A percentile compares a stretch with the other conserved stretches of the same genome.
These are phyloP conservation scores for Trifolium subterraneum DNA, from an alignment of 306 rosid genomes.

Conservation along the genomic window DNA sequence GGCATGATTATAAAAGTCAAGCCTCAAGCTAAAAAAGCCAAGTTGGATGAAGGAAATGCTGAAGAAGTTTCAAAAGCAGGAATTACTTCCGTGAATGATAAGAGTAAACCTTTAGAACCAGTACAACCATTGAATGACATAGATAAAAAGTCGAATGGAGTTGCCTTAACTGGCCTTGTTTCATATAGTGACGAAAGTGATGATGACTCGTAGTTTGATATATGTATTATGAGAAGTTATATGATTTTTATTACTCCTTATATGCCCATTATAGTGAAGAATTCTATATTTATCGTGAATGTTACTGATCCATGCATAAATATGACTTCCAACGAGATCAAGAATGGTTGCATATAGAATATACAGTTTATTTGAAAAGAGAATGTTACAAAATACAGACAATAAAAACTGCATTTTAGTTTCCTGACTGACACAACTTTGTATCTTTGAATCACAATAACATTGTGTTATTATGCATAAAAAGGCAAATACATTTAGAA, in stretches of 20 bases:
- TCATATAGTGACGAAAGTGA: conserved; percentile 93
- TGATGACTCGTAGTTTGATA: conserved; percentile 51
- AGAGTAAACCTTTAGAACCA: conserved; percentile 44
- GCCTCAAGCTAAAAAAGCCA: conserved; percentile 79
- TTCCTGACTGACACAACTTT: not conserved
- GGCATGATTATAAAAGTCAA: conserved; percentile 76
- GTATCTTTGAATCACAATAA: conserved; percentile 10
- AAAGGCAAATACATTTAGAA: conserved; percentile 17
- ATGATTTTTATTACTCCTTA: conserved; percentile 1
- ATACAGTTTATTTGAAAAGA: conserved; percentile 34
- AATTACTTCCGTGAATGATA: conserved; percentile 28
- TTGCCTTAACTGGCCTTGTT: conserved; percentile 61
- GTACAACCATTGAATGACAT: conserved; percentile 37
- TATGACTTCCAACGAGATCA: not conserved
- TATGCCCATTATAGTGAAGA: not conserved
- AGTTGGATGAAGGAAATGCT: conserved; percentile 50
- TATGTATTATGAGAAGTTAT: conserved; percentile 16
- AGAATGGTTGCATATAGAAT: not conserved
- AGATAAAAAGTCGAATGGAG: conserved; percentile 47
- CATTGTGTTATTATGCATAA: not conserved
- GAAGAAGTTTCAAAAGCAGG: conserved; percentile 47
- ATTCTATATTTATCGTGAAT: conserved; percentile 5
- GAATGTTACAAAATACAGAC: not conserved
- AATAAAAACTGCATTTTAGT: not conserved
- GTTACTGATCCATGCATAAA: not conserved